These are phyloP conservation scores for Suhomyces yuchorum DNA, from an alignment of 1,139 yeast genomes.

Conservation along the genomic window DNA sequence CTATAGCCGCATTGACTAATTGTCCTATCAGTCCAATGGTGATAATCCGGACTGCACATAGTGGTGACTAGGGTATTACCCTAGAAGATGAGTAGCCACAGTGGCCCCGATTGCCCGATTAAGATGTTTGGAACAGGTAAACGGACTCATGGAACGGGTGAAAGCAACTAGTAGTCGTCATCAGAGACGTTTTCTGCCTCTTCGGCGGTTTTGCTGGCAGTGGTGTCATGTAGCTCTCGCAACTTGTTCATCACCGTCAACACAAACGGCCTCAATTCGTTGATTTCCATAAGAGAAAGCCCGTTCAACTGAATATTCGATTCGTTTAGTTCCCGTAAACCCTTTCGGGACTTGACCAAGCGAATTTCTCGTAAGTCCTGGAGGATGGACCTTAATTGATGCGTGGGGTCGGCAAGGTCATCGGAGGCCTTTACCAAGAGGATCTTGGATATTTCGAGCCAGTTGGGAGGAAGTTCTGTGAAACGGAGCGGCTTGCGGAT, in stretches of 20 bases:
- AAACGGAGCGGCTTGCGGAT: slow-evolving; percentile 57
- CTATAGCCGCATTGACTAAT: background rate
- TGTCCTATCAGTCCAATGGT: background rate
- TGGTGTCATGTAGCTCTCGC: slow-evolving; percentile 49
- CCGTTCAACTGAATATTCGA: slow-evolving; percentile 84
- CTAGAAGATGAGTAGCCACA: background rate
- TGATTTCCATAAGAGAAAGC: slow-evolving; percentile 78
- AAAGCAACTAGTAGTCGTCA: slow-evolving; percentile 12
- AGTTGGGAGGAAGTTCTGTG: slow-evolving; percentile 76
- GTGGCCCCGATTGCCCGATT: background rate
- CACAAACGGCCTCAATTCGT: slow-evolving; percentile 84
- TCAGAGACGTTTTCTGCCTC: slow-evolving; percentile 15
- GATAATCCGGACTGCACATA: background rate
- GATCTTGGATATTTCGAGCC: slow-evolving; percentile 81
- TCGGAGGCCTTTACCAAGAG: slow-evolving; percentile 70
- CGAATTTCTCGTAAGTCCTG: slow-evolving; percentile 88
- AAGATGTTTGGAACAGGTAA: background rate
- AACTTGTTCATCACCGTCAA: slow-evolving; percentile 78
- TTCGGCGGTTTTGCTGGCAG: slow-evolving; percentile 25
- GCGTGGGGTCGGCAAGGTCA: slow-evolving; percentile 69
- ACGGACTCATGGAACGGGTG: background rate
- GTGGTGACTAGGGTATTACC: background rate
- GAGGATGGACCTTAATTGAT: slow-evolving; percentile 63
- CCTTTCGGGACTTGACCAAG: slow-evolving; percentile 77
- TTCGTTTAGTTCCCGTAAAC: slow-evolving; percentile 77